A percentile compares a stretch with the other conserved stretches of the same genome.
These are phyloP conservation scores for Elasticomyces elasticus DNA, from an alignment of 495 filamentous ascomycete species.

Conservation along the genomic window DNA sequence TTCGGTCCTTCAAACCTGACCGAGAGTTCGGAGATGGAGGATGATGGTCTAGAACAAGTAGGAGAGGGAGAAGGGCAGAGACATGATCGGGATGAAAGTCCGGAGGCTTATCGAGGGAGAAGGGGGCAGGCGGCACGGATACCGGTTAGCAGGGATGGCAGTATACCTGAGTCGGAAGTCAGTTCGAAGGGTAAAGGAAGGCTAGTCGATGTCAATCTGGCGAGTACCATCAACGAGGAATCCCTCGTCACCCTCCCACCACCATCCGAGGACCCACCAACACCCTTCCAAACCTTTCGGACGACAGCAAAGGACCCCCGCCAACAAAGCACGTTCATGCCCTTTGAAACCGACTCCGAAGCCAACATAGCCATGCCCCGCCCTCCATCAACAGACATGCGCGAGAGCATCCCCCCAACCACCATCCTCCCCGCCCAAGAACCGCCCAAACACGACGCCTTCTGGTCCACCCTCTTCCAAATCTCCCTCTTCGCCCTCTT, in stretches of 20 bases:
- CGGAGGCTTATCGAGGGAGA: constrained; percentile 22
- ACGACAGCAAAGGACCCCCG: constrained; percentile 27
- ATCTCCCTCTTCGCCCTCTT: constrained; percentile 75
- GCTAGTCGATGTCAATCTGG: constrained; percentile 83
- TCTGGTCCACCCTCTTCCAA: constrained; percentile 86
- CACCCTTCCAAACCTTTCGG: constrained; percentile 77
- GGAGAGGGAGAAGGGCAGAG: constrained; percentile 20
- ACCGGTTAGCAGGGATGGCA: constrained; percentile 30
- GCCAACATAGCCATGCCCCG: constrained; percentile 29
- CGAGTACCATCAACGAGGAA: constrained; percentile 50
- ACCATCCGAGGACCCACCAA: constrained; percentile 57
- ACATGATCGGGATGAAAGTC: constrained; percentile 24
- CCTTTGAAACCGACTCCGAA: constrained; percentile 40
- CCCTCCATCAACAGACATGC: constrained; percentile 37
- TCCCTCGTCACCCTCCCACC: constrained; percentile 42
- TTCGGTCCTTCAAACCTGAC: constrained; percentile 70
- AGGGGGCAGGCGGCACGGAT: constrained; percentile 27
- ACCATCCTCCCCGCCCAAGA: constrained; percentile 38
- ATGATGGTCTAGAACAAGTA: constrained; percentile 40
- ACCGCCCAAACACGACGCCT: constrained; percentile 63
- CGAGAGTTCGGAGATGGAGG: constrained; percentile 71
- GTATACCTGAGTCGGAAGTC: constrained; percentile 30
- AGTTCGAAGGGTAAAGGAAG: constrained; percentile 53
- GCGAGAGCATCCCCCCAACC: constrained; percentile 40
- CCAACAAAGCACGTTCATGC: constrained; percentile 34